These are phyloP conservation scores for Dendryphion nanum DNA, from an alignment of 2,329 filamentous ascomycete species.

Conservation along the genomic window DNA sequence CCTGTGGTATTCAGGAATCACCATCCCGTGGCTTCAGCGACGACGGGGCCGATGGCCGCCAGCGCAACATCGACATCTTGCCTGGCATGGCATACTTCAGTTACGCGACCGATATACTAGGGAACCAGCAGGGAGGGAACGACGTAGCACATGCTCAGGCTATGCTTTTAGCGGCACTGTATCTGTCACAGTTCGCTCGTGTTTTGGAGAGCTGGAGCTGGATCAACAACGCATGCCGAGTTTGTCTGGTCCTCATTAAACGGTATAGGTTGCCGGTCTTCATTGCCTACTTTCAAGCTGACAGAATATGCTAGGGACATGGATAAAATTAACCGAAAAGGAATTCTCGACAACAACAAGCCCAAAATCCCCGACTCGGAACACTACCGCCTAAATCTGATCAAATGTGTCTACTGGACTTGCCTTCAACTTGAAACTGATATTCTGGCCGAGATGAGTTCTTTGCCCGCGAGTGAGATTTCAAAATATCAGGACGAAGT, in stretches of 20 bases:
- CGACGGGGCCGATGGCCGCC: slow-evolving; percentile 18
- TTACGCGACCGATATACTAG: slow-evolving; percentile 81
- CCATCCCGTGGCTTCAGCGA: slow-evolving; percentile 26
- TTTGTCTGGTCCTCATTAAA: slow-evolving; percentile 71
- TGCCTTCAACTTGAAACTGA: slow-evolving; percentile 92
- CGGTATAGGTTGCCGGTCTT: slow-evolving; percentile 51
- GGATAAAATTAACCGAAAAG: slow-evolving; percentile 20
- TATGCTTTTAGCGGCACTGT: slow-evolving; percentile 79
- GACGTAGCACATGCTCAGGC: slow-evolving; percentile 83
- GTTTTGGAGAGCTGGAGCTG: slow-evolving; percentile 81
- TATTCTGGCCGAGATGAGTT: slow-evolving; percentile 80
- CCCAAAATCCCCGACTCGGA: slow-evolving; percentile 19
- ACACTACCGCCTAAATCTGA: slow-evolving; percentile 38
- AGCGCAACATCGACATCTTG: slow-evolving; percentile 76
- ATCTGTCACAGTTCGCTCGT: slow-evolving; percentile 82
- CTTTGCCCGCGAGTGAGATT: slow-evolving; percentile 60
- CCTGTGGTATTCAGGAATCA: slow-evolving; percentile 32
- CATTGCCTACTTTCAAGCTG: slow-evolving; percentile 5
- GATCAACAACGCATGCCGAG: slow-evolving; percentile 61
- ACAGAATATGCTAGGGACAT: slow-evolving; percentile 34
- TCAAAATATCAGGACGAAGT: slow-evolving; percentile 59
- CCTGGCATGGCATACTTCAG: slow-evolving; percentile 90
- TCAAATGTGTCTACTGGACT: slow-evolving; percentile 79
- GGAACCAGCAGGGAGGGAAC: slow-evolving; percentile 74
- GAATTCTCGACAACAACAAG: slow-evolving; percentile 16